A percentile compares a stretch with the other conserved stretches of the same genome.
phyloP scores from a whole-genome alignment of 352 stramenopile genomes.

The Phytopythium litorale region DNA sequence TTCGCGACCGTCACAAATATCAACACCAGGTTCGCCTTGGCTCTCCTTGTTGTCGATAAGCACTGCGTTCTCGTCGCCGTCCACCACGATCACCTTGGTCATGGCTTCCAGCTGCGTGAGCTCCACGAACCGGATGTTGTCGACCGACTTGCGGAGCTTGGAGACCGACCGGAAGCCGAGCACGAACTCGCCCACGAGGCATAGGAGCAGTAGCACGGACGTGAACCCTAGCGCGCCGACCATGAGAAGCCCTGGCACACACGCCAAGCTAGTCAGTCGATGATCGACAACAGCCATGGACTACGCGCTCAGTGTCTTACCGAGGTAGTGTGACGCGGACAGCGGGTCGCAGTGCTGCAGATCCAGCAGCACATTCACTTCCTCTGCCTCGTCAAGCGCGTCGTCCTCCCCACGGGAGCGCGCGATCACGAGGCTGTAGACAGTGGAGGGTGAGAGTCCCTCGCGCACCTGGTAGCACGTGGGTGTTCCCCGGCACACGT shows the following conservation, averaged over 20 bases:
- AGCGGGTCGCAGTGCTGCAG: conserved; percentile 40
- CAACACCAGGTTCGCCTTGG: background rate
- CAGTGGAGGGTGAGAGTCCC: conserved; percentile 25
- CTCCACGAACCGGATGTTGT: conserved; percentile 30
- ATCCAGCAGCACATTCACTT: conserved; percentile 18
- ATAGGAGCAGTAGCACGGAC: conserved; percentile 35
- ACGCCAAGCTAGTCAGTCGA: background rate
- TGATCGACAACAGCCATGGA: background rate
- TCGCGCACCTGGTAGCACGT: conserved; percentile 29
- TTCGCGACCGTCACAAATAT: background rate
- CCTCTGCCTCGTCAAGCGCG: conserved; percentile 5
- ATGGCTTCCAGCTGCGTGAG: conserved; percentile 28
- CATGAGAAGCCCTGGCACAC: conserved; percentile 26
- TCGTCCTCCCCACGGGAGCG: conserved; percentile 11
- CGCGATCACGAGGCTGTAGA: conserved; percentile 47
- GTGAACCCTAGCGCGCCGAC: conserved; percentile 39
- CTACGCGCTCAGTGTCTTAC: conserved; percentile 12
- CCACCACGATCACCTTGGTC: background rate
- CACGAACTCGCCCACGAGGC: conserved; percentile 42
- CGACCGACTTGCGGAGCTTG: conserved; percentile 26
- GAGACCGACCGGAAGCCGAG: conserved; percentile 36
- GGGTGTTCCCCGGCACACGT: conserved; percentile 23
- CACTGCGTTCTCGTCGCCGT: background rate
- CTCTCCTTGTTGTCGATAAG: background rate
- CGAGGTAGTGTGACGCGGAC: conserved; percentile 33